Evolutionary conservation across 331 rosid species (phyloP).

Genomic region (Cydonia oblonga): DNA sequence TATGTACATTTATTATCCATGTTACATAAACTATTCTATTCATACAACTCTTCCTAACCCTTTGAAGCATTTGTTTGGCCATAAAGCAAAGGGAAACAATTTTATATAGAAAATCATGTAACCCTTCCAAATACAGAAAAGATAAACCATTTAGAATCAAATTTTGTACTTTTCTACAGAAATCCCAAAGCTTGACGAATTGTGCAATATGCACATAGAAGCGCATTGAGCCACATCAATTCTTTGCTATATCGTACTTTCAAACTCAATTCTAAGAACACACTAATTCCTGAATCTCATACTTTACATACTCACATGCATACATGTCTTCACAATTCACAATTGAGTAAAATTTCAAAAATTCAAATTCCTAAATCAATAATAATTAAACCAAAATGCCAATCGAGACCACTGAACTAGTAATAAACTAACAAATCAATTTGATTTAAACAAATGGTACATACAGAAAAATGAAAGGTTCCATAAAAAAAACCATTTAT

Average conservation of each 20-base stretch:
- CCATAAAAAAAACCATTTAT: too few species aligned
- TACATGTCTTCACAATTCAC: not conserved
- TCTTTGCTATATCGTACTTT: not conserved
- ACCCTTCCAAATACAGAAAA: not conserved
- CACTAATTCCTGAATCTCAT: not conserved
- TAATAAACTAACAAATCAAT: not conserved
- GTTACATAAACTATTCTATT: not conserved
- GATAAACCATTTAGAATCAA: not conserved
- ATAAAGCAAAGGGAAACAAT: not conserved
- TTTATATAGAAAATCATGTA: not conserved
- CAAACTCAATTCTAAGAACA: not conserved
- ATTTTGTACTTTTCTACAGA: too few species aligned
- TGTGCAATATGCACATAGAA: not conserved
- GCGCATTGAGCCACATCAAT: not conserved
- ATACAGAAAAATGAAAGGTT: not conserved
- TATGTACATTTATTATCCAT: not conserved
- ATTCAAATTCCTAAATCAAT: not conserved
- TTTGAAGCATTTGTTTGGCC: not conserved
- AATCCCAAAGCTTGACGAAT: not conserved
- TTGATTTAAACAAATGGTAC: not conserved
- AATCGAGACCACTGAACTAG: not conserved
- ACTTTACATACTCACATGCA: not conserved
- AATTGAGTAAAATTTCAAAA: not conserved
- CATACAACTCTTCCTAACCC: not conserved
- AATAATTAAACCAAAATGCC: not conserved